Base-by-base conservation (phyloP, 441 rosid species). In the Lepidium campestre region DNA sequence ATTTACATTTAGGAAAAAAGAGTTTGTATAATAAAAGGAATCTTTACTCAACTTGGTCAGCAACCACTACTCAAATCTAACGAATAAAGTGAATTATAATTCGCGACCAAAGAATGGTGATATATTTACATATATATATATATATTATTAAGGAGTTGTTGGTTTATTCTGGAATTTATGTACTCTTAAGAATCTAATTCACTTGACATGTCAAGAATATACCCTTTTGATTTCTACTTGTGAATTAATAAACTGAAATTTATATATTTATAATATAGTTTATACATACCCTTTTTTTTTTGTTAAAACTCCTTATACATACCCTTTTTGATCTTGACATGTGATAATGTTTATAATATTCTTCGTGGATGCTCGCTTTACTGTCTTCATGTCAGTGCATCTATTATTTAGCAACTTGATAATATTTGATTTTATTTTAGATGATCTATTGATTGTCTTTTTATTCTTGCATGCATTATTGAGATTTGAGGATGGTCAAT, bases 11-110 rank as follows among this genome's bases (percentile, higher is more conserved):
- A 37, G 36, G 1, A 27, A 35, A 56, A 1, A 54, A n/a, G 15
- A 36, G 6, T 13, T 32, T 25, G 5, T 54, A 42, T 34, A 2
- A 42, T 34, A 2, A 15, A 41, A 22, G 45, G 27, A 61, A 32
- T 49, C 2, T 27, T n/a, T 0, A 48, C 0, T 11, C 3, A 19
- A 8, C 15, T 37, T 47, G 20, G 36, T 68, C 53, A 40, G 44
- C 41, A 68, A 14, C 23, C 73, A 59, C 59, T 8, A 68, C 15
- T 17, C 59, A 37, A 48, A 39, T 58, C 20, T n/a, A 50, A 27
- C 13, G 25, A 39, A 32, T 52, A 32, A 41, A 69, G 46, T 52
- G 40, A 15, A 35, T 10, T 10, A 47, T 49, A 7, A 22, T 60
- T 29, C 2, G 2, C 7, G 10, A 29, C 34, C 10, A 29, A 29